Conservation (phyloP, 2,329 filamentous ascomycete species). For the Pezicula radicicola region DNA sequence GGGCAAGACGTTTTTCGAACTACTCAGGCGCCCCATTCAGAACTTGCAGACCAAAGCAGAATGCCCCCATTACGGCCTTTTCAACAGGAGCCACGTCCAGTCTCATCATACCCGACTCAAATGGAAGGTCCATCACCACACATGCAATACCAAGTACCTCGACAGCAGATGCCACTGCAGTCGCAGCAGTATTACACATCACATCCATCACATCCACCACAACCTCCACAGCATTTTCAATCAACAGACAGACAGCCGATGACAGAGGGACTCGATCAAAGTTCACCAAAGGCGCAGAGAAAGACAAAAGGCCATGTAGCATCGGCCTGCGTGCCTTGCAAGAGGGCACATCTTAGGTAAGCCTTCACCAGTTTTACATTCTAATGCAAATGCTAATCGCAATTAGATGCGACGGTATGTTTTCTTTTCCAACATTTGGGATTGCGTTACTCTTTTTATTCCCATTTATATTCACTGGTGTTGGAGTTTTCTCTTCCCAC, state of each 20-base stretch:
- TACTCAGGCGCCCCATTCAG: constrained; percentile 22
- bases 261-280: constrained; percentile 44
- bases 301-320: constrained; percentile 80
- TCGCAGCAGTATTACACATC: constrained; percentile 18
- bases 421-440: constrained; percentile 18
- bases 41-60: constrained; percentile 19
- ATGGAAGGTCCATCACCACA: constrained; percentile 19
- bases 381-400: constrained; percentile 28
- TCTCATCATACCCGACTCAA: constrained; percentile 20
- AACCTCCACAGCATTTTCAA: constrained; percentile 18
- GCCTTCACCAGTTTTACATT: constrained; percentile 3
- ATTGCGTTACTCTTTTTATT: constrained; percentile 8
- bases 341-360: constrained; percentile 73
- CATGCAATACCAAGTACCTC: constrained; percentile 17
- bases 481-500: background rate
- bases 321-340: constrained; percentile 82
- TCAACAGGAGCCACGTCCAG: constrained; percentile 29
- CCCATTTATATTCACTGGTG: constrained; percentile 4
- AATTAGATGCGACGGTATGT: constrained; percentile 63
- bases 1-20: constrained; percentile 51
- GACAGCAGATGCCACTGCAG: constrained; percentile 15
- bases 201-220: constrained; percentile 15
- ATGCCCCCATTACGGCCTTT: constrained; percentile 34
- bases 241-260: constrained; percentile 29
- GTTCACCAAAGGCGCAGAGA: constrained; percentile 58